Base-by-base conservation (phyloP, 75 land plant species). In the Selaginella moellendorffii region DNA sequence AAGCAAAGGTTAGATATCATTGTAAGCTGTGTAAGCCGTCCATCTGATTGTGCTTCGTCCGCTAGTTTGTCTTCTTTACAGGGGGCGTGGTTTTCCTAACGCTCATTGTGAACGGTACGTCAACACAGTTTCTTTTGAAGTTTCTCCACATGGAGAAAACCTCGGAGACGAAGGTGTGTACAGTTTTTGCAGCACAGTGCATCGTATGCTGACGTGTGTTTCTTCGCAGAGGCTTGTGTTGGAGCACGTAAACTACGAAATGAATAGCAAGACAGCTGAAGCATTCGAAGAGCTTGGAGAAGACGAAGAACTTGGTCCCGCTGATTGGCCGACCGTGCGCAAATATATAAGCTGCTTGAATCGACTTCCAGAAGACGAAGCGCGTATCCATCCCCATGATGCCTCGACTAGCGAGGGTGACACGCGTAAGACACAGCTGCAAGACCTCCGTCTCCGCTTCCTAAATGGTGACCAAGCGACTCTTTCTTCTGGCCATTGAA, bases 291-390 rank as follows among this genome's bases (percentile, higher is more conserved):
- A 93, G 31, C 80, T 93, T 56, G 83, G 83, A 27, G 96, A 93
- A 62, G 98, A 93, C 77, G 90, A 93, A 42, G 96, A 90, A 69
- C 67, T 93, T 2, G 98, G 98, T 24, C 98, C 96, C 59, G 82
- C 87, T 66, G 98, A 93, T 65, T 93, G 98, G 98, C 74, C 72
- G 19, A 85, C 87, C 14, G 87, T 93, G 2, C 68, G 65, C 29
- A 78, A 71, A 61, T 83, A 81, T 67, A 86, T 89, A 20, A 71
- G 76, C 62, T 78, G 91, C 68, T 77, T 93, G 67, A 42, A 26
- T 5, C 52, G 23, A 2, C 14, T 36, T 14, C 46, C 46, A 5
- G 46, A 36, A n/a, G 83, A 81, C 24, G 83, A 71, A 54, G 73
- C 30, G 0, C 72, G 26, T 8, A 61, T 30, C 0, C 96, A 85